Evolutionary conservation across 208 protist genomes (phyloP).

Genomic region (Acanthamoeba sp.): DNA sequence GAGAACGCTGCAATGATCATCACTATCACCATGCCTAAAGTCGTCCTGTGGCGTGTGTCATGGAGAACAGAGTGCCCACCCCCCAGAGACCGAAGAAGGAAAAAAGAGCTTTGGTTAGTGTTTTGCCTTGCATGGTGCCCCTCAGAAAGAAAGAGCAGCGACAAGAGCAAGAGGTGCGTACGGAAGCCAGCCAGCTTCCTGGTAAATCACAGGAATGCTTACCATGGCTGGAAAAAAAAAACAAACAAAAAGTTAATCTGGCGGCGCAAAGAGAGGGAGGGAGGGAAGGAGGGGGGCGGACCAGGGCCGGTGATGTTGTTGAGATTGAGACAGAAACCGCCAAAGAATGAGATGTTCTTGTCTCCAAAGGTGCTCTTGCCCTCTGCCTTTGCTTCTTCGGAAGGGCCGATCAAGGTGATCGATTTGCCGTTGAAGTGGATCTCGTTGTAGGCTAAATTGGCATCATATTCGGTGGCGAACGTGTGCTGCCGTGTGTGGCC

Average conservation of each 20-base stretch:
- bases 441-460: not conserved
- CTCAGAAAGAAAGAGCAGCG: too few species aligned
- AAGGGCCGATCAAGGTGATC: not conserved
- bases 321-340: constrained; percentile 28
- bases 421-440: not conserved
- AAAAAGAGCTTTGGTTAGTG: not conserved
- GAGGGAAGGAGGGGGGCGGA: not conserved
- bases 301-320: constrained; percentile 34
- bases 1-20: constrained; percentile 39
- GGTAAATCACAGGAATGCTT: not conserved
- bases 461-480: not conserved
- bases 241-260: not conserved
- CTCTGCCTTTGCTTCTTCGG: not conserved
- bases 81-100: not conserved
- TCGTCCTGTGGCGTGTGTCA: not conserved
- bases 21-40: constrained; percentile 2
- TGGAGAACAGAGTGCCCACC: too few species aligned
- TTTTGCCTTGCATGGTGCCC: not conserved
- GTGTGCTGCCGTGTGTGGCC: constrained; percentile 6
- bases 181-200: not conserved
- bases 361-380: constrained; percentile 42
- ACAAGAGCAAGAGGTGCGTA: not conserved
- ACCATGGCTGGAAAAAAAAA: not conserved
- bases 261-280: not conserved
- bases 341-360: constrained; percentile 50